Base-by-base conservation (phyloP, 2,329 filamentous ascomycete genomes). In the Lachnellula cervina region DNA sequence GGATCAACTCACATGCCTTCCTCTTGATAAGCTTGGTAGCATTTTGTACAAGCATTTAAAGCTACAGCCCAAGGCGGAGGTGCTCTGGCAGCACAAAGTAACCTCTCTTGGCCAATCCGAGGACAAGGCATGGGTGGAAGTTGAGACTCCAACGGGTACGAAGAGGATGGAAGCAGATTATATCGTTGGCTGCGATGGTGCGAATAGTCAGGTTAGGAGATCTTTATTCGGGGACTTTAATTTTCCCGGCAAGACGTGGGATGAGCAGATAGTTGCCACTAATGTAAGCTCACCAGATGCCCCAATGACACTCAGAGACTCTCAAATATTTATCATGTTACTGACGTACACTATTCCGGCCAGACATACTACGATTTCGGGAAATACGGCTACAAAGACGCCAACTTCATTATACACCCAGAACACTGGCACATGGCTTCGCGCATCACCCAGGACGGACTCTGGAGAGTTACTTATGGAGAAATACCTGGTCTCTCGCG, bases 391-490 rank as follows among this genome's bases (percentile, higher is more conserved):
- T 83, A 74, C 61, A 69, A 74, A 53, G 80, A 84, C 60, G 76
- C 77, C 13, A 83, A 83, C 66, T 85, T 85, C 66, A 80, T 84
- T 59, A 74, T 85, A 34, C 76, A 87, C 60, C 82, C 82, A 0
- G 77, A 81, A 21, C 74, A 87, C 63, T 86, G 80, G 68, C 74
- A 81, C 71, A 83, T 86, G 81, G 81, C 80, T 2, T 82, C 83
- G 2, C 77, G 74, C 43, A 80, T 87, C 59, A 81, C 77, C 1
- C 71, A 70, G 2, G 81, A 85, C 52, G 81, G 81, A 0, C 69
- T 87, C 9, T 87, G 83, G 72, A 78, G 83, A 14, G 79, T 87
- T 37, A 83, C 83, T 0, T 87, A 87, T 62, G 82, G 81, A 51
- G 84, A 87, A 60, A 70, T 70, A 0, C 72, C 76, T 0, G 78